Base-by-base conservation (phyloP, 2,329 filamentous ascomycete genomes). In the Talaromyces verruculosus region DNA sequence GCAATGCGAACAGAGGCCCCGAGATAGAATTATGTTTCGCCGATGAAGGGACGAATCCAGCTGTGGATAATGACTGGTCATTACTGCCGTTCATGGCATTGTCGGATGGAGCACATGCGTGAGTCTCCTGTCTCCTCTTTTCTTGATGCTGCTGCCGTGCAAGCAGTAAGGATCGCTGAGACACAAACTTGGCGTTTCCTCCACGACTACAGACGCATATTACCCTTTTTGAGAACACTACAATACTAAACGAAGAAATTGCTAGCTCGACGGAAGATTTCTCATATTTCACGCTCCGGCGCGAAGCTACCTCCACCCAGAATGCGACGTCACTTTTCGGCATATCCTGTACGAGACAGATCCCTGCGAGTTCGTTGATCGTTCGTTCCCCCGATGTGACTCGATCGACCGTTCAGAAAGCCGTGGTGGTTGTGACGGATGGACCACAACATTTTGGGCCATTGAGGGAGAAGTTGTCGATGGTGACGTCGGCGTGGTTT, bases 321-420 rank as follows among this genome's bases (percentile, higher is more conserved):
- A 66, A 69, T 37, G 87, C 88, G 35, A 93, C 91, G 1, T 96
- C 92, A 28, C 87, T 99, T 25, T 99, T 99, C 76, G 95, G 95
- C 68, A 97, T 99, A 75, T 91, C 93, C 19, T 99, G 95, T 78
- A 97, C 94, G 17, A 87, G 94, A 67, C 95, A 98, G 80, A 86
- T 99, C 73, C 91, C 96, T 74, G 86, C 93, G 17, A 87, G 88
- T 15, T 84, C 89, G 72, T 84, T 99, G 68, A 85, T 92, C 70
- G 88, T 91, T 74, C 87, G 92, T 33, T 91, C 93, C 0, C 83
- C 90, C 61, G 94, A 98, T 66, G 95, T 99, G 61, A 99, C 95
- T n/a, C 87, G 95, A 68, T 97, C 92, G 67, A 97, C 95, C 1
- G 95, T 99, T 49, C 95, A 99, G 77, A 99, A 99, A 82, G 95